A percentile compares a stretch with the other conserved stretches of the same genome.
These are phyloP conservation scores for Mycena rosella DNA, from an alignment of 768 basidiomycete species.

Conservation along the genomic window DNA sequence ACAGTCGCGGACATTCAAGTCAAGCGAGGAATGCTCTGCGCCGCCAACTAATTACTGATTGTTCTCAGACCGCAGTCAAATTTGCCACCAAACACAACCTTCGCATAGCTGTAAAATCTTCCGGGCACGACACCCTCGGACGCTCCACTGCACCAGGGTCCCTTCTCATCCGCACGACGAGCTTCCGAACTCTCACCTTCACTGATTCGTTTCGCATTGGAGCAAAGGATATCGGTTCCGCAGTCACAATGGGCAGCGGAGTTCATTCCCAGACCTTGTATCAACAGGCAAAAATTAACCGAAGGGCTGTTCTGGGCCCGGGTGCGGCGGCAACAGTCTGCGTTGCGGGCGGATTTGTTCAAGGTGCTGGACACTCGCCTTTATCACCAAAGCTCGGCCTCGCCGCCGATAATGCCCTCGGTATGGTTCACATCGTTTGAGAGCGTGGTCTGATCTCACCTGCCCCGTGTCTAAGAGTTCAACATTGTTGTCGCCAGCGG, in stretches of 20 bases:
- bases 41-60: background rate
- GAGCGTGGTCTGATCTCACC: too few species aligned
- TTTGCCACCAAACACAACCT: constrained; percentile 47
- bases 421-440: constrained; percentile 25
- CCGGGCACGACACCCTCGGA: constrained; percentile 58
- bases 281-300: constrained; percentile 34
- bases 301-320: constrained; percentile 40
- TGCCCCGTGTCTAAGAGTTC: constrained; percentile 35
- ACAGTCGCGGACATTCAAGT: background rate
- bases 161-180: constrained; percentile 57
- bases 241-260: constrained; percentile 44
- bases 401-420: constrained; percentile 37
- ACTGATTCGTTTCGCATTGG: constrained; percentile 38
- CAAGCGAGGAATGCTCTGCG: background rate
- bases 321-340: constrained; percentile 39
- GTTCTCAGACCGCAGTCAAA: constrained; percentile 43
- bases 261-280: constrained; percentile 40
- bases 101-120: constrained; percentile 41
- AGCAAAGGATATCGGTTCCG: constrained; percentile 36
- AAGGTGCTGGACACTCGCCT: constrained; percentile 46
- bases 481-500: constrained; percentile 47
- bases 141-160: constrained; percentile 56
- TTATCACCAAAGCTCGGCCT: constrained; percentile 42
- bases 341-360: constrained; percentile 44
- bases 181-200: constrained; percentile 50